Conservation (phyloP, 106 monocot species). For the Narthecium ossifragum region DNA sequence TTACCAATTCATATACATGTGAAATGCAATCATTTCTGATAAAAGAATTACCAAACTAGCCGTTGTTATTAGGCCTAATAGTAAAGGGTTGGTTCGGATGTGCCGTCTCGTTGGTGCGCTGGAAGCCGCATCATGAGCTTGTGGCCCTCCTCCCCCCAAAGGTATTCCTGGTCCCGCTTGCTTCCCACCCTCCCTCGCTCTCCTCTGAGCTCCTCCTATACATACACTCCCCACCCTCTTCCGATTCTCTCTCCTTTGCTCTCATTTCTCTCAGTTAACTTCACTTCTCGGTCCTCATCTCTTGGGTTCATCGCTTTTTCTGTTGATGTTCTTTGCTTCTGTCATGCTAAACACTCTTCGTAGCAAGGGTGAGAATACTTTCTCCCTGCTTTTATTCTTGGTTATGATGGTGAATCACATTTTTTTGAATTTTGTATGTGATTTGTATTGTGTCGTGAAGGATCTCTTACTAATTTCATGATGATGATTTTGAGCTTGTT, state of each 20-base stretch:
- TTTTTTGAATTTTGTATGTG: not conserved
- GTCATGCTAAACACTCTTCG: too few species aligned
- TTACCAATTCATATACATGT: too few species aligned
- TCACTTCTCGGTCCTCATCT: not conserved
- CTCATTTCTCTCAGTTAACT: not conserved
- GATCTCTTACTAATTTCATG: not conserved
- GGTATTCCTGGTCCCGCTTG: not conserved
- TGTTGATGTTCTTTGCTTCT: not conserved
- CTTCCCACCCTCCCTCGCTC: not conserved
- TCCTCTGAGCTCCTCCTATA: not conserved
- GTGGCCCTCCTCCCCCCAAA: slow-evolving; percentile 2
- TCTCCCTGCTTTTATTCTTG: not conserved
- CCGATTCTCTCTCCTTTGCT: not conserved
- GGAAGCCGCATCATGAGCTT: slow-evolving; percentile 7
- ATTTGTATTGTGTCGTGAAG: not conserved
- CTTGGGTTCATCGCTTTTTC: not conserved
- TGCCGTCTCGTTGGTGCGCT: slow-evolving; percentile 6
- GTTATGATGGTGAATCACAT: not conserved
- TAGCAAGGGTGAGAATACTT: not conserved
- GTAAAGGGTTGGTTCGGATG: too few species aligned
- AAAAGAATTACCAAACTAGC: too few species aligned
- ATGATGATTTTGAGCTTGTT: too few species aligned
- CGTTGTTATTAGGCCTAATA: too few species aligned
- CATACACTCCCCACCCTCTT: too few species aligned
- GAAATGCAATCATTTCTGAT: too few species aligned